Percentiles rank a stretch among this genome's conserved stretches.
Conservation (phyloP, 2,329 filamentous ascomycete genomes). For the Trichophyton benhamiae region DNA sequence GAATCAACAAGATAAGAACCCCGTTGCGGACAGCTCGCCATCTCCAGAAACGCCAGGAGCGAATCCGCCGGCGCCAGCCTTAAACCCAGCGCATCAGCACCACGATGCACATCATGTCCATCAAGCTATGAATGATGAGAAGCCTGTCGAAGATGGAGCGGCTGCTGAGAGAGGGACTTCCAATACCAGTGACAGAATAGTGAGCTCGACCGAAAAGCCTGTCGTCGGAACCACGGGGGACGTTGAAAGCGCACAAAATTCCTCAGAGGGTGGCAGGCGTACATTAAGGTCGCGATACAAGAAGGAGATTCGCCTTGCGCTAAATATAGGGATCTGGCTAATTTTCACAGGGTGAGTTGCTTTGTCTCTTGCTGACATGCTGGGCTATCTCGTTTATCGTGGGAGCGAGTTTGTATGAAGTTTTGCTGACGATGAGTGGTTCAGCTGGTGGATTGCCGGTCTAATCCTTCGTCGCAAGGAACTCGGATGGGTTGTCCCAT, state of each 20-base stretch:
- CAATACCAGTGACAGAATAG: neutral
- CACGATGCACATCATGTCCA: conserved; percentile 6
- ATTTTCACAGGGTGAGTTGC: conserved; percentile 43
- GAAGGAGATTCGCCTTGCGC: conserved; percentile 23
- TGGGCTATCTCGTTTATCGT: neutral
- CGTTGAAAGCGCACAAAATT: neutral
- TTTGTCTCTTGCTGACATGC: neutral
- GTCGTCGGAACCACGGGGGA: neutral
- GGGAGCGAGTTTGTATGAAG: neutral
- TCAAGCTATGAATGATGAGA: neutral
- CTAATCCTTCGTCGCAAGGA: conserved; percentile 60
- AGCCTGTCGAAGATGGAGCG: neutral
- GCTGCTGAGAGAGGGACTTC: neutral
- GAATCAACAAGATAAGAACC: neutral
- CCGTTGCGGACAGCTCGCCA: neutral
- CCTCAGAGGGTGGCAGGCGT: neutral
- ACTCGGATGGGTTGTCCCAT: conserved; percentile 71
- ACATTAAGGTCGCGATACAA: conserved; percentile 3
- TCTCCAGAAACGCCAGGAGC: neutral
- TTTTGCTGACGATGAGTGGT: neutral
- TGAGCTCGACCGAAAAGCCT: neutral
- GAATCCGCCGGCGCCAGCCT: neutral
- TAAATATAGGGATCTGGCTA: conserved; percentile 38
- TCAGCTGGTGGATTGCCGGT: conserved; percentile 63
- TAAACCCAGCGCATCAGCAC: conserved; percentile 9